Percentiles rank a stretch among this genome's conserved stretches.
phyloP scores from a whole-genome alignment of 345 rosid genomes.

The Pistacia integerrima region DNA sequence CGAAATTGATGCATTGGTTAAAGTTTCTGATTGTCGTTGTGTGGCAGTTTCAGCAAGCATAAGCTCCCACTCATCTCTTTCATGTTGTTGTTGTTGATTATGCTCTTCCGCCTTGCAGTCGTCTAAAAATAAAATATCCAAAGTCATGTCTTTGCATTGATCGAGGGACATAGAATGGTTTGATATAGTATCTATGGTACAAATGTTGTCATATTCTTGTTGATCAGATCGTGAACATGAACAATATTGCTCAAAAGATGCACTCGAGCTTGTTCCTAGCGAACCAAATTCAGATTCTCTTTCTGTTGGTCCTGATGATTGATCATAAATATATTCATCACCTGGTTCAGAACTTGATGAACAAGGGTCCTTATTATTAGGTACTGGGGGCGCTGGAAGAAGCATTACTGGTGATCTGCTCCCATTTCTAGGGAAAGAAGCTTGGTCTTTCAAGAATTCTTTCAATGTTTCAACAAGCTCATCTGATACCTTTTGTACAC shows the following conservation, averaged over 20 bases:
- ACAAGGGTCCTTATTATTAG: not conserved
- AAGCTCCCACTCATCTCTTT: slow-evolving; percentile 53
- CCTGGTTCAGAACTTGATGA: slow-evolving; percentile 16
- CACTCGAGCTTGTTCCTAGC: slow-evolving; percentile 36
- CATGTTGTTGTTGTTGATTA: slow-evolving; percentile 9
- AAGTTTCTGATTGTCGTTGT: slow-evolving; percentile 19
- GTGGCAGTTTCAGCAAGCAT: slow-evolving; percentile 42
- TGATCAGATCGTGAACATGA: slow-evolving; percentile 2
- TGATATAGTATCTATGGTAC: slow-evolving; percentile 31
- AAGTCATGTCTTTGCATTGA: slow-evolving; percentile 10
- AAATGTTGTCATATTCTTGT: slow-evolving; percentile 26
- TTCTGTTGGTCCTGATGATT: slow-evolving; percentile 29
- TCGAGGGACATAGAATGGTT: slow-evolving; percentile 30
- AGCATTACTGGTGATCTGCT: slow-evolving; percentile 26
- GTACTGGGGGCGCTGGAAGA: slow-evolving; percentile 21
- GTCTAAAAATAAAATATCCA: slow-evolving; percentile 41
- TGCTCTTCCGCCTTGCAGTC: slow-evolving; percentile 27
- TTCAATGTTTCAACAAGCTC: slow-evolving; percentile 75
- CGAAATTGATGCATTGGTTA: not conserved
- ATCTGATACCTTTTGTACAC: slow-evolving; percentile 66
- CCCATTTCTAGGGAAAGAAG: slow-evolving; percentile 46
- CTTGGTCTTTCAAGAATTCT: slow-evolving; percentile 79
- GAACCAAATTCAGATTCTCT: slow-evolving; percentile 42
- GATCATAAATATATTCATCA: slow-evolving; percentile 23
- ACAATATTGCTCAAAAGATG: not conserved